Base-by-base conservation (phyloP, 768 basidiomycete species). In the Leccinum disarticulatum region DNA sequence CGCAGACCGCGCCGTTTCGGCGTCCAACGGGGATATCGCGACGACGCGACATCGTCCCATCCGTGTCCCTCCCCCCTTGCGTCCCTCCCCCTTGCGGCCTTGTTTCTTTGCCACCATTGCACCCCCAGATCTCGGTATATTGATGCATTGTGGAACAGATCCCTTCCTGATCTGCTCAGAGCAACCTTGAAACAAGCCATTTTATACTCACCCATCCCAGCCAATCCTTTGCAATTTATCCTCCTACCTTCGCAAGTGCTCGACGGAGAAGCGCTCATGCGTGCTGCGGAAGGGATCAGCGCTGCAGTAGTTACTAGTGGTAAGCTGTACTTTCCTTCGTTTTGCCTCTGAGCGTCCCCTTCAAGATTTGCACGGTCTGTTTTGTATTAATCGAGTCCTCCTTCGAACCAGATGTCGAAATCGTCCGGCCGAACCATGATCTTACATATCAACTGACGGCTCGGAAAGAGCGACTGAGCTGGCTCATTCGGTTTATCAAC, bases 401-500 rank as follows among this genome's bases (percentile, higher is more conserved):
- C 28, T 50, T 27, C 47, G 9, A 5, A 48, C 46, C 70, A 88
- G 85, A 93, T 77, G 64, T 80, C 28, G 79, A 87, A 72, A 79
- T 91, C 63, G 86, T 94, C 52, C 76, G 83, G 43, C 80, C 84
- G 9, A 90, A 89, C 61, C 88, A 91, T 66, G 95, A 97, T 70
- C 77, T 96, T 46, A 85, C 85, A 15, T 80, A 86, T 2, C 94
- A 95, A 68, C 73, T 98, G 63, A 81, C 80, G 5, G 85, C 84
- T 43, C 83, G 92, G 30, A 88, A 88, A 67, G 86, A 88, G 56
- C 79, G 91, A 38, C 76, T 95, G 30, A 86, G 84, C 56, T 93
- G 91, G 81, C 79, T 98, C n/a, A 91, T 96, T 64, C 81, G 81
- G 27, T 96, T 94, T 70, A 90, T 97, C 67, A 91, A 93, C 49